Base-by-base conservation (phyloP, 1,284 basidiomycete species). In the Filobasidium uniguttulatum region DNA sequence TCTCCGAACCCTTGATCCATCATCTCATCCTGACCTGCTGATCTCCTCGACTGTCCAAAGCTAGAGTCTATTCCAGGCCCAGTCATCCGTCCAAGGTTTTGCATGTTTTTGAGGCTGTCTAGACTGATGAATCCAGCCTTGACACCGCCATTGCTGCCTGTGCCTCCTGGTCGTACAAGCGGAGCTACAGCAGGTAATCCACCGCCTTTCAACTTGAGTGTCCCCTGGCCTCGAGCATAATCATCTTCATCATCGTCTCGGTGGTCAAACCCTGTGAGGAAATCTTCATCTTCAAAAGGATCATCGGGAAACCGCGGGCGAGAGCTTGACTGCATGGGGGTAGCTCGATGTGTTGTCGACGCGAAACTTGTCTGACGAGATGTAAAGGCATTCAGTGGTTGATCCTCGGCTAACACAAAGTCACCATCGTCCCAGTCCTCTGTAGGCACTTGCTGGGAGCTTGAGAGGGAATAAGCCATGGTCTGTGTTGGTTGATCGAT, bases 341-440 rank as follows among this genome's bases (percentile, higher is more conserved):
- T 15, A 36, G 23, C 20, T 22, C 30, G 26, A 44, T 17, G 14
- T 26, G 25, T 19, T 34, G 29, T 22, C 35, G 46, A 19, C 26
- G 22, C 29, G 25, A 31, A 23, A 46, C 26, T 37, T 26, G 22
- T 37, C 14, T 43, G 40, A 28, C 40, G 30, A 3, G 43, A n/a
- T 1, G 25, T 12, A 3, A 33, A 23, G 2, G 17, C 31, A 19
- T n/a, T 8, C 5, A 23, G 25, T 1, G 38, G 28, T 20, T 36
- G 17, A 29, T 36, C 26, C n/a, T 43, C 17, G 17, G 40, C 17
- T 9, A 52, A 44, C 9, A 33, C 34, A 36, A 52, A 48, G 29
- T 52, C 50, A 9, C 38, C 50, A 29, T 52, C 50, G 33, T 52
- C 40, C 40, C 40, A 43, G 29, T 43, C 40, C 29, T 43, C 40